Percentiles rank a stretch among this genome's conserved stretches.
phyloP scores from a whole-genome alignment of 2,329 filamentous ascomycete genomes.

The Penicillium oxalicum region DNA sequence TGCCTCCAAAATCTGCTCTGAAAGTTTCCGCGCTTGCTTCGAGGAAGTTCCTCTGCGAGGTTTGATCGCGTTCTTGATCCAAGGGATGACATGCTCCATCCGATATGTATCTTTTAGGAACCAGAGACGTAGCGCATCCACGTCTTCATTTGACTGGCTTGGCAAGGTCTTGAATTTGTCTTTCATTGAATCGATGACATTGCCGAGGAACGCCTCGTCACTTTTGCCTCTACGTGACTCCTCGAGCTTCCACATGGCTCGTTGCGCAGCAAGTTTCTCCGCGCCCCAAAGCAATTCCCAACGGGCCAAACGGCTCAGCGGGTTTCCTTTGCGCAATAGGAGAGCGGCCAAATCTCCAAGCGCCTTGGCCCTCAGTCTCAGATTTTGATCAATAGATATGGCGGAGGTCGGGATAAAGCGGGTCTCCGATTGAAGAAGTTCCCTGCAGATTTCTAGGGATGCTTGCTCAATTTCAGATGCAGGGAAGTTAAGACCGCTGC shows the following conservation, averaged over 20 bases:
- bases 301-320: constrained; percentile 60
- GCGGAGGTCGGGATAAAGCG: constrained; percentile 66
- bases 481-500: constrained; percentile 60
- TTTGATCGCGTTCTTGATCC: constrained; percentile 71
- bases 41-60: constrained; percentile 59
- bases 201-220: constrained; percentile 63
- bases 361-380: constrained; percentile 65
- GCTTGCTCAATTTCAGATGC: constrained; percentile 67
- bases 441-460: constrained; percentile 69
- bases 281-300: constrained; percentile 85
- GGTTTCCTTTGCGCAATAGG: constrained; percentile 56
- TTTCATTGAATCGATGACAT: constrained; percentile 69
- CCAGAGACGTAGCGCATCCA: constrained; percentile 77
- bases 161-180: constrained; percentile 68
- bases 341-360: constrained; percentile 69
- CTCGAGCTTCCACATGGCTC: constrained; percentile 73
- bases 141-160: constrained; percentile 60
- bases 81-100: constrained; percentile 69
- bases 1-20: constrained; percentile 57
- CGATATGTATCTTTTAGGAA: constrained; percentile 71
- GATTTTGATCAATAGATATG: constrained; percentile 73
- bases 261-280: constrained; percentile 79
- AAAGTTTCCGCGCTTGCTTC: constrained; percentile 45
- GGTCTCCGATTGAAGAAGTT: constrained; percentile 73
- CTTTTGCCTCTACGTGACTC: constrained; percentile 58